Conservation (phyloP, 2,329 filamentous ascomycete species). For the Pyricularia sp. region DNA sequence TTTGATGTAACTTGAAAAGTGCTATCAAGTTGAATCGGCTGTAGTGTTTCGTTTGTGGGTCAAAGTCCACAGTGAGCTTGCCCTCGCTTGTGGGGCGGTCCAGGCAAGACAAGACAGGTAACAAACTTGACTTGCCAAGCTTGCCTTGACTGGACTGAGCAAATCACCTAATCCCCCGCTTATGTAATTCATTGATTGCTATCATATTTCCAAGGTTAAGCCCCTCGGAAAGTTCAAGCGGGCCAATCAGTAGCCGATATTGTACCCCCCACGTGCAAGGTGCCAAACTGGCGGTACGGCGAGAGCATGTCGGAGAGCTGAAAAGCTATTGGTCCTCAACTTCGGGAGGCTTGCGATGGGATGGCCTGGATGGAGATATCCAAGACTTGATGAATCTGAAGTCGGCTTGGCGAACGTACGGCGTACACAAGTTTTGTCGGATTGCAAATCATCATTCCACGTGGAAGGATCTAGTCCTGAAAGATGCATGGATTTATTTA, state of each 20-base stretch:
- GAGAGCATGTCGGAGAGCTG: neutral
- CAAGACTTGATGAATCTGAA: neutral
- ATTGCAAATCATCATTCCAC: too few species aligned
- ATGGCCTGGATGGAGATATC: neutral
- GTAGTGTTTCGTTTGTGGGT: too few species aligned
- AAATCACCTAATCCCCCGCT: too few species aligned
- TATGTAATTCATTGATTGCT: neutral
- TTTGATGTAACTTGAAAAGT: neutral
- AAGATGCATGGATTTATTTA: too few species aligned
- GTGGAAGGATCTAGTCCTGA: too few species aligned
- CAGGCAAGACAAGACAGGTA: too few species aligned
- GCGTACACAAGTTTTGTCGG: neutral
- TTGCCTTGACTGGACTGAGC: too few species aligned
- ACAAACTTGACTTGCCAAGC: too few species aligned
- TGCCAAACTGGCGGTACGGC: neutral
- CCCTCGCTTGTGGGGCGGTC: too few species aligned
- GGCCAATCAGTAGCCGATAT: neutral
- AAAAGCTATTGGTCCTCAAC: neutral
- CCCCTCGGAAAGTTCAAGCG: neutral
- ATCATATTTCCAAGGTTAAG: neutral
- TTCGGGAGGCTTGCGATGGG: neutral
- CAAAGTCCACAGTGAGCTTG: too few species aligned
- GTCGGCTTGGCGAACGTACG: neutral
- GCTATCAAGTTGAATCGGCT: too few species aligned
- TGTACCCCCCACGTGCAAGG: neutral